Conservation (phyloP, 2,329 filamentous ascomycete species). For the Diaporthe caulivora region DNA sequence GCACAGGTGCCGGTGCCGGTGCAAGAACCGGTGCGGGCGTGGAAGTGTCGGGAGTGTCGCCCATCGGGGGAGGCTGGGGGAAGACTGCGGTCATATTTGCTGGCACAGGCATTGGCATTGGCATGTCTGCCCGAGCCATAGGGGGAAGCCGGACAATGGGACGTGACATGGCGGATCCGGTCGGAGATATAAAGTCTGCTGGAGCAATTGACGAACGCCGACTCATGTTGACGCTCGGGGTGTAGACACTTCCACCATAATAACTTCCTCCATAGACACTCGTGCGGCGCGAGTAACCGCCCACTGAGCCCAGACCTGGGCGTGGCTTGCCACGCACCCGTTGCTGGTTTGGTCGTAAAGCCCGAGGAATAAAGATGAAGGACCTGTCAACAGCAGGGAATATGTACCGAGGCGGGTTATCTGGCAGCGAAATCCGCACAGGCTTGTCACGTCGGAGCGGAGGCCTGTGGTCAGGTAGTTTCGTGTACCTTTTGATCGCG, state of each 20-base stretch:
- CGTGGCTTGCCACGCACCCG: constrained; percentile 80
- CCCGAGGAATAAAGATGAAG: constrained; percentile 97
- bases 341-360: constrained; percentile 93
- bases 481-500: constrained; percentile 90
- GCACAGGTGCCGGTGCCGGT: constrained; percentile 4
- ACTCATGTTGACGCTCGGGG: constrained; percentile 89
- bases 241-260: constrained; percentile 79
- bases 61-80: constrained; percentile 36
- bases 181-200: constrained; percentile 83
- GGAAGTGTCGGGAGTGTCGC: constrained; percentile 38
- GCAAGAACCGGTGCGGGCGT: constrained; percentile 27
- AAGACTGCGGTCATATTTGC: constrained; percentile 41
- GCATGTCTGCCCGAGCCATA: constrained; percentile 51
- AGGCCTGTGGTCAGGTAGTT: constrained; percentile 92
- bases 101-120: constrained; percentile 43
- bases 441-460: constrained; percentile 96
- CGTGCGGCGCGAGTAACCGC: constrained; percentile 81
- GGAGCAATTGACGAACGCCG: constrained; percentile 83
- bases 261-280: constrained; percentile 80
- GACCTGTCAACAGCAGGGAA: constrained; percentile 91
- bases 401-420: constrained; percentile 84
- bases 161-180: constrained; percentile 82
- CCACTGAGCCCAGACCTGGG: constrained; percentile 76
- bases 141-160: constrained; percentile 90
- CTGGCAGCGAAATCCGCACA: constrained; percentile 90